phyloP scores from a whole-genome alignment of 805 yeast genomes.

The Kuraishia piskuri region DNA sequence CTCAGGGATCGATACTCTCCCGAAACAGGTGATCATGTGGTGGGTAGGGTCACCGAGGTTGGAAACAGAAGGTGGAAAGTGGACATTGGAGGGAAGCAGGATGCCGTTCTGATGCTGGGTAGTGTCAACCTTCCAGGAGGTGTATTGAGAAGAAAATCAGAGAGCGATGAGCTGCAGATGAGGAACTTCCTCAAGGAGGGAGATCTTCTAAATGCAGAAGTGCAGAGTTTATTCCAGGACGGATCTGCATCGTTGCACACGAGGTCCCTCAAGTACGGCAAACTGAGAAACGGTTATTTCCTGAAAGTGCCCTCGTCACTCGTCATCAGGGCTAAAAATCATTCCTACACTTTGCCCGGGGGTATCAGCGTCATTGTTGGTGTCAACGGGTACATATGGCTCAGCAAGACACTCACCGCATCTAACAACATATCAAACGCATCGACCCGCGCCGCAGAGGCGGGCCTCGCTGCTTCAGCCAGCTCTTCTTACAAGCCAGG shows the following conservation, averaged over 20 bases:
- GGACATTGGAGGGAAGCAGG: conserved; percentile 91
- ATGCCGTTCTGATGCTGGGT: conserved; percentile 87
- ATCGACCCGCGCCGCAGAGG: conserved; percentile 26
- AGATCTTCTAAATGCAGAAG: conserved; percentile 91
- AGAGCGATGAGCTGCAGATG: conserved; percentile 95
- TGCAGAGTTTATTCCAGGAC: conserved; percentile 79
- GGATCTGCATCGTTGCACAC: conserved; percentile 94
- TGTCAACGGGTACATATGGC: conserved; percentile 92
- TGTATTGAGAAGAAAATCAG: conserved; percentile 85
- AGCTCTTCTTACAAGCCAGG: conserved; percentile 38
- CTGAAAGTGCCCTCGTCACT: conserved; percentile 75
- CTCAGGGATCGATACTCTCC: conserved; percentile 84
- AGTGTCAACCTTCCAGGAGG: conserved; percentile 98
- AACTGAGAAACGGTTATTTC: conserved; percentile 84
- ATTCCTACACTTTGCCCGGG: conserved; percentile 88
- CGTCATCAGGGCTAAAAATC: conserved; percentile 78
- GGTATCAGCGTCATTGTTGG: conserved; percentile 86
- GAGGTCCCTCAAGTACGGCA: conserved; percentile 91
- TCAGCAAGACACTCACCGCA: conserved; percentile 47
- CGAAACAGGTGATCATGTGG: conserved; percentile 92
- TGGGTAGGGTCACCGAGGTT: conserved; percentile 91
- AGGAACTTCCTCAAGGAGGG: conserved; percentile 91
- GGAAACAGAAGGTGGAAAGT: conserved; percentile 95
- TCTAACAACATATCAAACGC: conserved; percentile 8
- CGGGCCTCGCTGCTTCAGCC: conserved; percentile 22